phyloP scores from a whole-genome alignment of 768 basidiomycete genomes.

The Boletus bicolor region DNA sequence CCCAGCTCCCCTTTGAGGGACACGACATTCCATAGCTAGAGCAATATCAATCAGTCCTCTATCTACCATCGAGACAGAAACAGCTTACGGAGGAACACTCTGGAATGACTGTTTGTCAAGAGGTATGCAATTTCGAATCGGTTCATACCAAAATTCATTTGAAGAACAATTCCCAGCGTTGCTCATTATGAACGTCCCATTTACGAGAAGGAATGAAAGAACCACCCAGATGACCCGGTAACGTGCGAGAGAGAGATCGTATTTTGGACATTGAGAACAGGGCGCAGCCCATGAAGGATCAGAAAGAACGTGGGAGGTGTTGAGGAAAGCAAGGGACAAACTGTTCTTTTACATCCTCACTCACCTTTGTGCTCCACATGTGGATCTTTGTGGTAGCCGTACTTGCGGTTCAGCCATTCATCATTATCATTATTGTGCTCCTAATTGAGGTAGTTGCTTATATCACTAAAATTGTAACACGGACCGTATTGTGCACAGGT shows the following conservation, averaged over 20 bases:
- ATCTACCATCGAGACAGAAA: background rate
- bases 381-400: background rate
- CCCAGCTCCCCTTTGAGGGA: conserved; percentile 7
- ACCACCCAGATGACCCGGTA: background rate
- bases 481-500: background rate
- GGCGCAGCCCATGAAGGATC: conserved; percentile 8
- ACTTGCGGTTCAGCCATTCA: background rate
- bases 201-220: conserved; percentile 8
- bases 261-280: conserved; percentile 2
- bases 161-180: conserved; percentile 11
- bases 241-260: background rate
- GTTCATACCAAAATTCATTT: conserved; percentile 18
- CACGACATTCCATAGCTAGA: conserved; percentile 10
- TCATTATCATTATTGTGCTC: conserved; percentile 1
- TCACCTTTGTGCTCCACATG: conserved; percentile 6
- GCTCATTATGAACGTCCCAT: conserved; percentile 7
- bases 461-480: background rate
- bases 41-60: background rate
- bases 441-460: background rate
- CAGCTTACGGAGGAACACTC: conserved; percentile 14
- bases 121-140: conserved; percentile 8
- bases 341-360: background rate
- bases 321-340: background rate
- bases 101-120: conserved; percentile 1
- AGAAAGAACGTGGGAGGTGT: background rate